Conservation (phyloP, 164 flowering plant species). For the Paratinospora sagittata region DNA sequence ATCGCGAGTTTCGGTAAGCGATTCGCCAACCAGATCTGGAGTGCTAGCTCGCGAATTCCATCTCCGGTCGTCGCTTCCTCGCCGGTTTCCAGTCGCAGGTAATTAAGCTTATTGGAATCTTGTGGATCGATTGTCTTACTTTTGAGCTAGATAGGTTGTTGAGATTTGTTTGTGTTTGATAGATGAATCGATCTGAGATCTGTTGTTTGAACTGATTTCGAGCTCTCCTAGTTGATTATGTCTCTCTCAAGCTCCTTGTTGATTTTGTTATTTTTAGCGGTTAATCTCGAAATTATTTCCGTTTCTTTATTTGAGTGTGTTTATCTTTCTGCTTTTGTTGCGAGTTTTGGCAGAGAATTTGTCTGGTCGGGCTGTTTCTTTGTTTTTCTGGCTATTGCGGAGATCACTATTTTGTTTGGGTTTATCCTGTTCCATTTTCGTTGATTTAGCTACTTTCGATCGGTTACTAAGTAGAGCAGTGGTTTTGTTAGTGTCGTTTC, state of each 20-base stretch:
- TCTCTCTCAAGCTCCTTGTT: no score
- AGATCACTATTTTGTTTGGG: no score
- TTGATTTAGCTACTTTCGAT: no score
- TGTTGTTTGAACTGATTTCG: neutral
- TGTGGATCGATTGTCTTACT: neutral
- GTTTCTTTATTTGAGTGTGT: no score
- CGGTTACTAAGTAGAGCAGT: no score
- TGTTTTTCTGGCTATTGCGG: no score
- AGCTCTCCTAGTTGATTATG: neutral
- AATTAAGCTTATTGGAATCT: neutral
- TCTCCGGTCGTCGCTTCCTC: conserved; percentile 5
- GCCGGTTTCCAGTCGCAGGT: conserved; percentile 7
- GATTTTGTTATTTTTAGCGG: no score
- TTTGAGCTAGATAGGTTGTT: neutral
- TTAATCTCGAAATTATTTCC: no score
- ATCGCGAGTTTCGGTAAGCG: conserved; percentile 43
- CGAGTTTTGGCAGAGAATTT: neutral
- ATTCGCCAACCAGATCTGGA: conserved; percentile 29
- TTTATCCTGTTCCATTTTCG: no score
- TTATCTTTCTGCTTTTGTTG: neutral
- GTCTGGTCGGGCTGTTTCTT: no score
- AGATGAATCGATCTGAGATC: neutral
- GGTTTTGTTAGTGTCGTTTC: neutral
- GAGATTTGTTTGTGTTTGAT: neutral
- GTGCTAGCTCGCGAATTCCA: conserved; percentile 11